Base-by-base conservation (phyloP, 2,329 filamentous ascomycete genomes). In the Xylariomycetidae sp. region DNA sequence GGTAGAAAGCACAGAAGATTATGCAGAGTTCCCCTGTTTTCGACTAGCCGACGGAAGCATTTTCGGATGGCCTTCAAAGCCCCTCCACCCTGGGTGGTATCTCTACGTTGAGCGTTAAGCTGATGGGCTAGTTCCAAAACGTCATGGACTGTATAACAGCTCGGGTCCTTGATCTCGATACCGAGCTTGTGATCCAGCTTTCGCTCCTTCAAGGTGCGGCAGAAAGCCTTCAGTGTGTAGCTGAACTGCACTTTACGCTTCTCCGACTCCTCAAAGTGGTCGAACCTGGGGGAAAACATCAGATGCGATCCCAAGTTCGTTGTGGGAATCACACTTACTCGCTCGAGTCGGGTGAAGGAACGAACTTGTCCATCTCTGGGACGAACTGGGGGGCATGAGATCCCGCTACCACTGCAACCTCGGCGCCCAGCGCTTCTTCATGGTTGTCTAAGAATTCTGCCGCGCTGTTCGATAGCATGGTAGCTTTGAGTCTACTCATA, bases 1-100 rank as follows among this genome's bases (percentile, higher is more conserved):
- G 42, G 42, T 19, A 37, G 19, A 18, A 45, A 45, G n/a, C 25
- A 23, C n/a, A 45, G 29, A 4, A 45, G 35, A 18, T 32, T 45
- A 13, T 45, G 32, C 2, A 43, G 26, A 5, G 40, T 37, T 13
- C 35, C 31, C 14, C 34, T 29, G 7, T 43, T 38, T 9, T 34
- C 19, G 7, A 32, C 19, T 2, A 39, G 26, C 9, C 32, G 29
- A 20, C 29, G 37, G 15, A 45, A 45, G 14, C 38, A 39, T 19
- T 32, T 38, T 15, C 39, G 38, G 16, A 45, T 38, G 10, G 34
- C 36, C 16, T 27, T 34, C 7, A 42, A 24, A n/a, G 29, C 39
- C 14, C 35, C 41, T n/a, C 31, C 29, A 12, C 35, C 37, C 19
- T 41, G 25, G 12, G 31, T 19, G 19, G 33, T 32, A 10, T 35